Base-by-base conservation (phyloP, 2,329 filamentous ascomycete genomes). In the Arthrobotrys megalospora region DNA sequence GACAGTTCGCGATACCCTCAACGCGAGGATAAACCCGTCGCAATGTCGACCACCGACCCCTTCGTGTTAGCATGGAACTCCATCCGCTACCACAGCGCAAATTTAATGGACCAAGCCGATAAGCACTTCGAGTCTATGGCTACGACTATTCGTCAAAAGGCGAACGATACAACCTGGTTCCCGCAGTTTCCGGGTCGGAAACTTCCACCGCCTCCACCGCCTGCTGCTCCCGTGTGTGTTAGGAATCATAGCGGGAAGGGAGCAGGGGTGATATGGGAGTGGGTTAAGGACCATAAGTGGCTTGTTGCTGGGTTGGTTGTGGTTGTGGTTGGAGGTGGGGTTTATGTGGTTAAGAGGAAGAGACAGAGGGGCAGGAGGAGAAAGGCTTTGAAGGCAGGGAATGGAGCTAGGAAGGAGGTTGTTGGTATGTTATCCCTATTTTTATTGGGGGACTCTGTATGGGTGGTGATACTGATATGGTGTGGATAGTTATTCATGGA, bases 321-420 rank as follows among this genome's bases (percentile, higher is more conserved):
- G 21, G 48, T 45, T 14, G 76, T 52, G 19, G 69, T 75, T 24
- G 76, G 79, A 36, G 36, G 81, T 47, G 47, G 81, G 14, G 85
- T 88, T 47, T 82, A 91, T 69, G 87, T 90, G 71, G 89, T 89
- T 76, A 87, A 88, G 68, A 90, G 89, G 76, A 92, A 90, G 83
- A 88, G 88, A 67, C 84, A 86, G 60, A 85, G 88, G 80, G 86
- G 86, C 38, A 87, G 87, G 81, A 91, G 91, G 84, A 89, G 95
- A 80, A 89, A 93, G 80, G 96, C 94, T 10, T 91, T 88, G 85
- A 90, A 92, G 69, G 92, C 93, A 2, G 88, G 88, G 62, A 97
- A 93, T 85, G 96, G 96, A 24, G 93, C 93, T 3, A 89, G 96
- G 66, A 90, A 91, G 80, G 96, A 99, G 84, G 95, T 98, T 67